phyloP scores from a whole-genome alignment of 2,329 filamentous ascomycete genomes.

The Aspergillus udagawae region DNA sequence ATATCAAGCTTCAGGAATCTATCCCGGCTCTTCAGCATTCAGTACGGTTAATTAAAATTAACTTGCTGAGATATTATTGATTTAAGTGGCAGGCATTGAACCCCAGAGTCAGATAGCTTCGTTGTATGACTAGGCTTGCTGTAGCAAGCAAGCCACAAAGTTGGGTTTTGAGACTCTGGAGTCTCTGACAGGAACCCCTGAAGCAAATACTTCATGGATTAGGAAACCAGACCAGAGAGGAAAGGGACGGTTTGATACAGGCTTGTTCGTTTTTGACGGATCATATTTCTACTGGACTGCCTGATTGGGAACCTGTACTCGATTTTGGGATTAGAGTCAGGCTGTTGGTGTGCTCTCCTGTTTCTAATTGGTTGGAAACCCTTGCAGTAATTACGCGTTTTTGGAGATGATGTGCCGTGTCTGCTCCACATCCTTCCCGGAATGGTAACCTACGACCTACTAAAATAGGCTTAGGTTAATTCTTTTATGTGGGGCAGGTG shows the following conservation, averaged over 20 bases:
- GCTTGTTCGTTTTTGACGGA: constrained; percentile 2
- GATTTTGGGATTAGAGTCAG: constrained; percentile 14
- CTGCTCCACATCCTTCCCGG: constrained; percentile 9
- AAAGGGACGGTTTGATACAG: neutral
- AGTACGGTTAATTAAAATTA: neutral
- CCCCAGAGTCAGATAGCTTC: neutral
- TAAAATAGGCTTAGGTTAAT: constrained; percentile 16
- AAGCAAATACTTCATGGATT: neutral
- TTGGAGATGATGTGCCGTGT: constrained; percentile 22
- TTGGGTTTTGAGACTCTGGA: neutral
- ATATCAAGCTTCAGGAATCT: neutral
- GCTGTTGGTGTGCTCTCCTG: neutral
- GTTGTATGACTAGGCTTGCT: neutral
- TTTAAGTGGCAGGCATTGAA: neutral
- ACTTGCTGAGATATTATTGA: neutral
- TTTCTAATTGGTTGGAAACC: constrained; percentile 9
- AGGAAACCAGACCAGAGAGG: neutral
- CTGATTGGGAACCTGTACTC: constrained; percentile 14
- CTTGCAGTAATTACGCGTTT: constrained; percentile 18
- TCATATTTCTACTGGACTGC: constrained; percentile 9
- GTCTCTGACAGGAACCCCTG: neutral
- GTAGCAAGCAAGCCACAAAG: neutral
- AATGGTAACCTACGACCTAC: constrained; percentile 14
- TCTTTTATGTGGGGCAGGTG: constrained; percentile 5
- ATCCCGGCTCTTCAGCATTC: neutral